Evolutionary conservation across 331 rosid species (phyloP).

Genomic region (Quercus lobata): DNA sequence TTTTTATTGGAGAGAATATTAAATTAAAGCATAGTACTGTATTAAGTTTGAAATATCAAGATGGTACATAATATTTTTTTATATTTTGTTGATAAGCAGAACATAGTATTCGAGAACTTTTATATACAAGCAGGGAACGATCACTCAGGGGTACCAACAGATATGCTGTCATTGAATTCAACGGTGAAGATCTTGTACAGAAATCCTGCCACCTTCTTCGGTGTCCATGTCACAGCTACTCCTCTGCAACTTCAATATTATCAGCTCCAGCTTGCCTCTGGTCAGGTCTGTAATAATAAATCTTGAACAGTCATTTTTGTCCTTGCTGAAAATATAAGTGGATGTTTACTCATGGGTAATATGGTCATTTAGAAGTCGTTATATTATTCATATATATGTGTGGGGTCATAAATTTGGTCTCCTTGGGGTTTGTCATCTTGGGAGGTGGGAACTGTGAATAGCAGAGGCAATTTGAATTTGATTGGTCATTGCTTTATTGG

Average conservation of each 20-base stretch:
- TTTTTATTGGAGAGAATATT: too few species aligned
- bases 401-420: too few species aligned
- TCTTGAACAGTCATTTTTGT: too few species aligned
- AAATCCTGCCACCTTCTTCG: slow-evolving; percentile 84
- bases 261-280: slow-evolving; percentile 73
- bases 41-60: too few species aligned
- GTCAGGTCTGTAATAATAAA: slow-evolving; percentile 40
- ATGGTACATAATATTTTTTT: too few species aligned
- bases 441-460: not conserved
- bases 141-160: slow-evolving; percentile 67
- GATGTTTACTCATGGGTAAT: not conserved
- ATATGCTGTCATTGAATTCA: slow-evolving; percentile 81
- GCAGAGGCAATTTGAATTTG: not conserved
- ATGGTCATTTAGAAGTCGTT: not conserved
- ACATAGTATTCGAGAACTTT: slow-evolving; percentile 58
- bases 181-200: slow-evolving; percentile 69
- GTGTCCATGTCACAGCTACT: slow-evolving; percentile 76
- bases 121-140: slow-evolving; percentile 82
- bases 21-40: too few species aligned
- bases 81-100: slow-evolving; percentile 30
- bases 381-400: not conserved
- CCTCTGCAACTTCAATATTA: slow-evolving; percentile 58
- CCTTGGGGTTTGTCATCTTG: not conserved
- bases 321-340: not conserved
- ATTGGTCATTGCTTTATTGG: not conserved